Evolutionary conservation across 345 rosid species (phyloP), one percentile per base, ranked within the genome.

Genomic region (Moringa oleifera): DNA sequence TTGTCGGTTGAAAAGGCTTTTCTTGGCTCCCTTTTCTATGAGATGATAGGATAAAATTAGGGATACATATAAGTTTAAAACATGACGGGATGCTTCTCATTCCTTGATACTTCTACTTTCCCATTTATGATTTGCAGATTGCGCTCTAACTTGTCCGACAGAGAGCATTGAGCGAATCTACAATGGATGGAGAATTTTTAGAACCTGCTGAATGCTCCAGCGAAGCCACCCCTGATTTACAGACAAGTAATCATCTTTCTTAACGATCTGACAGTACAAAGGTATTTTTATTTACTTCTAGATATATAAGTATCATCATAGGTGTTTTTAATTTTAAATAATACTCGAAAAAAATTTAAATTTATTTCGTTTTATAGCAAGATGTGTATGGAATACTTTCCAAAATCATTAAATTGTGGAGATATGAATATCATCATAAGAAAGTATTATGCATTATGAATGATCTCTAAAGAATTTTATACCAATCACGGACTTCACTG

Each of bases 101-200:
- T 41, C 47, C 47, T 16, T 4, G 47, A 41, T 7, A 11, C 47
- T 41, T 41, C 6, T 5, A 41, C 6, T 41, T 41, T 4, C 12
- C 47, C 12, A n/a, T 41, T 15, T 16, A 41, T 41, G 62, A 36
- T 41, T 57, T 57, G 71, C 79, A 95, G 97, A 89, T 91, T 81
- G 96, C 99, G n/a, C 77, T 95, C 73, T 69, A 87, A 75, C 83
- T 95, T 65, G 99, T 95, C 51, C 83, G 99, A 2, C 78, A 71
- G 75, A 88, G 83, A 67, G 88, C 71, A 67, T 56, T 65, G 12
- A 75, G 55, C 65, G 84, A 73, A 73, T 67, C 89, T 73, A 69
- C 58, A 53, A 53, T 51, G 66, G 55, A 63, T 62, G 80, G 45
- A 68, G 80, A 64, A 58, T 60, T 31, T 23, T 71, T 10, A 10